Percentiles rank a stretch among this genome's conserved stretches.
phyloP scores from a whole-genome alignment of 78 protist species.

The Chrysochromulina parva region DNA sequence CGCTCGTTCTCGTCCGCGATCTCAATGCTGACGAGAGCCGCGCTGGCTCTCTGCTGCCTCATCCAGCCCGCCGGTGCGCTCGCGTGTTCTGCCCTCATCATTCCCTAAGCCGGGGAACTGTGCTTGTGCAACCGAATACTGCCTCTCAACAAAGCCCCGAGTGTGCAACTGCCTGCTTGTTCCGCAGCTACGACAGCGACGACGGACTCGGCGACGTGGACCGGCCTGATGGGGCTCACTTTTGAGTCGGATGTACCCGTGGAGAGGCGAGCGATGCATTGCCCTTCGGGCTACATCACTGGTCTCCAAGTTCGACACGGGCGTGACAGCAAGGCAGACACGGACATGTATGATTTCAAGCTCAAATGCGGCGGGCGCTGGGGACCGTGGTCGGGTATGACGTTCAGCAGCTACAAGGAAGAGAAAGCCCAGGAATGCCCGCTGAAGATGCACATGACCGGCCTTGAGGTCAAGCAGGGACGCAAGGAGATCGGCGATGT shows the following conservation, averaged over 20 bases:
- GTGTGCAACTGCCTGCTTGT: too few species aligned
- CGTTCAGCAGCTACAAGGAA: neutral
- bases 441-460: slow-evolving; percentile 16
- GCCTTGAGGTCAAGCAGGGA: neutral
- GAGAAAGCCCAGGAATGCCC: neutral
- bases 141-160: too few species aligned
- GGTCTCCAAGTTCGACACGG: neutral
- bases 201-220: neutral
- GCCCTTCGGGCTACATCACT: slow-evolving; percentile 2
- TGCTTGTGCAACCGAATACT: too few species aligned
- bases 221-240: neutral
- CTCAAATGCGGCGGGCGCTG: slow-evolving; percentile 11
- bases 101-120: too few species aligned
- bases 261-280: slow-evolving; percentile 4
- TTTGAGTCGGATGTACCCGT: neutral
- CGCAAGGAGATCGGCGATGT: neutral
- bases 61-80: too few species aligned
- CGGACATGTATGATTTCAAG: neutral
- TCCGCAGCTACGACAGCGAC: too few species aligned
- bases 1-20: too few species aligned
- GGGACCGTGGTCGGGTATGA: neutral
- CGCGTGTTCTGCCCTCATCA: too few species aligned
- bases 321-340: neutral
- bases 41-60: too few species aligned
- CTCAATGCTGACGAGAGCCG: too few species aligned